Evolutionary conservation across 805 yeast species (phyloP).

Genomic region (Kodamaea neixiangensis): DNA sequence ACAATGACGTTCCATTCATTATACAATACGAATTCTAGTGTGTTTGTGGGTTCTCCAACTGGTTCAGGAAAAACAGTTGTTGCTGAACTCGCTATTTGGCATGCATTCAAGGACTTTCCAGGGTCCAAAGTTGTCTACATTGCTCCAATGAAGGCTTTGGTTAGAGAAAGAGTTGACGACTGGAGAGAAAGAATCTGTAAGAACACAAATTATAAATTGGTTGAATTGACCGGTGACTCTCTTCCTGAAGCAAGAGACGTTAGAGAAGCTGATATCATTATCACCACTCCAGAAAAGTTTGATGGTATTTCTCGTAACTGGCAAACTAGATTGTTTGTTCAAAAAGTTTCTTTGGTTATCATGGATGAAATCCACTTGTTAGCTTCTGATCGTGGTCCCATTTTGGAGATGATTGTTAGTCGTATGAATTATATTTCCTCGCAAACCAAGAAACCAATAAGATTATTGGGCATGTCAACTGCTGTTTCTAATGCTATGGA

Average conservation of each 20-base stretch:
- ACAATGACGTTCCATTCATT: constrained; percentile 93
- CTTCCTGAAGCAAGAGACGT: constrained; percentile 70
- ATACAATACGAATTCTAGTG: constrained; percentile 75
- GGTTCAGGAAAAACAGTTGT: constrained; percentile 97
- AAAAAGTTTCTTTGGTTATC: constrained; percentile 69
- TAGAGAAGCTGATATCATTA: constrained; percentile 68
- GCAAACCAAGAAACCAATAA: constrained; percentile 57
- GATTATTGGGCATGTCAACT: constrained; percentile 78
- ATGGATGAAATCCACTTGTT: constrained; percentile 86
- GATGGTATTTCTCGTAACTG: constrained; percentile 87
- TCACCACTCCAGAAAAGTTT: constrained; percentile 85
- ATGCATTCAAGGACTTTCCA: constrained; percentile 83
- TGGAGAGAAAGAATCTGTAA: constrained; percentile 62
- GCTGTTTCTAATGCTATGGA: constrained; percentile 86
- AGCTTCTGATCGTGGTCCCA: constrained; percentile 86
- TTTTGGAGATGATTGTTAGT: constrained; percentile 85
- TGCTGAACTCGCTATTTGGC: constrained; percentile 97
- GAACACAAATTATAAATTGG: constrained; percentile 51
- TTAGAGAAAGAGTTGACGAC: constrained; percentile 79
- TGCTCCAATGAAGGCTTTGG: constrained; percentile 89
- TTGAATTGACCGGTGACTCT: constrained; percentile 83
- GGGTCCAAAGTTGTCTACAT: constrained; percentile 79
- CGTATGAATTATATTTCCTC: constrained; percentile 74
- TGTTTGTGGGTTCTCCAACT: constrained; percentile 95
- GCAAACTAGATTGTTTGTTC: constrained; percentile 77